A percentile compares a stretch with the other conserved stretches of the same genome.
phyloP scores from a whole-genome alignment of 345 rosid genomes.

The Gossypium raimondii region DNA sequence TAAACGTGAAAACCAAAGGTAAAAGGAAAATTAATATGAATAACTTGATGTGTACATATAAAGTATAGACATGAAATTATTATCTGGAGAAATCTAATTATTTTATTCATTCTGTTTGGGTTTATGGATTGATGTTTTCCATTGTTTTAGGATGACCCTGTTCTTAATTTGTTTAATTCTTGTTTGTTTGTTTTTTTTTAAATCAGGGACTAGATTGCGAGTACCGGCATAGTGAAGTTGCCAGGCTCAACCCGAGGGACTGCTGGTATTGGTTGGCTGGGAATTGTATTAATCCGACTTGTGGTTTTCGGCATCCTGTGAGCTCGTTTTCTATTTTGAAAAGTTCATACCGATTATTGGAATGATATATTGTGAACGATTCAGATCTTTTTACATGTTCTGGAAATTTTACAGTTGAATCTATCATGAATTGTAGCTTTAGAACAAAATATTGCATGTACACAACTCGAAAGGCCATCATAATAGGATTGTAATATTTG shows the following conservation, averaged over 20 bases:
- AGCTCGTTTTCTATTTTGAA: conserved; percentile 18
- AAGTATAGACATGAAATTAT: neutral
- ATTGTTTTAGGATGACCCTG: neutral
- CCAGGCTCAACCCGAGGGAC: conserved; percentile 61
- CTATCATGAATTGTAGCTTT: neutral
- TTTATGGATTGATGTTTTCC: neutral
- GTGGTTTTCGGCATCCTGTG: conserved; percentile 65
- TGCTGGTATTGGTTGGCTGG: conserved; percentile 69
- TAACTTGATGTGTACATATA: neutral
- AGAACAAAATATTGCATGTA: neutral
- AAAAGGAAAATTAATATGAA: neutral
- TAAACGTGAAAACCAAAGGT: too few species aligned
- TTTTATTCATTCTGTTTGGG: neutral
- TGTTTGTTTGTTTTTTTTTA: neutral
- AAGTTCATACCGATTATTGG: neutral
- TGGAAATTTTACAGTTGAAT: neutral
- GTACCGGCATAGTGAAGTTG: conserved; percentile 57
- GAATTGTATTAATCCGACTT: conserved; percentile 51
- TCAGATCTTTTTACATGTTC: neutral
- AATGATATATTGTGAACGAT: neutral
- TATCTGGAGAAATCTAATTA: neutral
- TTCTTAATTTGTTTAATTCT: neutral
- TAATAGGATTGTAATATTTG: neutral
- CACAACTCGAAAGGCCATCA: neutral
- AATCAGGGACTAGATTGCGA: conserved; percentile 58